Percentiles rank a stretch among this genome's conserved stretches.
Evolutionary conservation across 2,329 filamentous ascomycete genomes (phyloP).

Genomic region (Arthroderma sp.): DNA sequence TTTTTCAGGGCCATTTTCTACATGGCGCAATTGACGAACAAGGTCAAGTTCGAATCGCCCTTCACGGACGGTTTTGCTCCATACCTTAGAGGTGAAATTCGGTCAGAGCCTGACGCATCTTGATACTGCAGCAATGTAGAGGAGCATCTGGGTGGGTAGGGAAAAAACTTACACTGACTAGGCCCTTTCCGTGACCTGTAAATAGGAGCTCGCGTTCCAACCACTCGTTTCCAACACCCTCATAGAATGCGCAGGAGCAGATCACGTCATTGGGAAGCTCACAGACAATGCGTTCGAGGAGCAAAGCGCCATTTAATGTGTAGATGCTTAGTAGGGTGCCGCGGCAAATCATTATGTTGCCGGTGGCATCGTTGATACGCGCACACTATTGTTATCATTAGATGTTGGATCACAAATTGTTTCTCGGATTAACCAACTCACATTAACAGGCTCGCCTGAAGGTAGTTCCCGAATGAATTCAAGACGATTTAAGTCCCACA

Average conservation of each 20-base stretch:
- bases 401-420: neutral
- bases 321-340: slow-evolving; percentile 64
- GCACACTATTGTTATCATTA: slow-evolving; percentile 45
- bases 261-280: slow-evolving; percentile 60
- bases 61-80: slow-evolving; percentile 42
- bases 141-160: neutral
- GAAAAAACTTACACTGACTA: slow-evolving; percentile 51
- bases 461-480: slow-evolving; percentile 70
- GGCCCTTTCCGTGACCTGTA: slow-evolving; percentile 71
- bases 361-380: slow-evolving; percentile 76
- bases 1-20: slow-evolving; percentile 53
- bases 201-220: slow-evolving; percentile 74
- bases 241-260: slow-evolving; percentile 78
- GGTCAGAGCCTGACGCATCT: neutral
- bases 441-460: slow-evolving; percentile 37
- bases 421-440: slow-evolving; percentile 13
- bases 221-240: slow-evolving; percentile 84
- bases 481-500: slow-evolving; percentile 89
- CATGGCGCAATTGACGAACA: slow-evolving; percentile 69
- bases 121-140: neutral
- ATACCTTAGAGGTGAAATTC: slow-evolving; percentile 29
- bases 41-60: slow-evolving; percentile 65
- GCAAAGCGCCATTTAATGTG: slow-evolving; percentile 71
- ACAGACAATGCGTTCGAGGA: slow-evolving; percentile 74
- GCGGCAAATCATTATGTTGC: slow-evolving; percentile 75